Base-by-base conservation (phyloP, 2,329 filamentous ascomycete genomes). In the Penicillium nordicum region DNA sequence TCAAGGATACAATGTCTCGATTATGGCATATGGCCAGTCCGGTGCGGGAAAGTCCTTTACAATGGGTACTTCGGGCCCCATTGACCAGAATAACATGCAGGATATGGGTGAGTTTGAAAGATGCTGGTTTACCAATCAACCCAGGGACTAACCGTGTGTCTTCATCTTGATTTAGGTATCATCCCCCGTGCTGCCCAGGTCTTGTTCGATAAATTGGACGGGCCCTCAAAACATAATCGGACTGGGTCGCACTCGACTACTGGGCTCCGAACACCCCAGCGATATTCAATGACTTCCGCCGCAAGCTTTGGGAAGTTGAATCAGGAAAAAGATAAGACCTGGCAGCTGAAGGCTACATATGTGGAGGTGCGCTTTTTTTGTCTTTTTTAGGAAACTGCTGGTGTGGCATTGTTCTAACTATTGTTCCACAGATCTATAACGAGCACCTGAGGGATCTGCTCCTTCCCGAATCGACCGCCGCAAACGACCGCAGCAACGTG, bases 11-110 rank as follows among this genome's bases (percentile, higher is more conserved):
- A 99, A 99, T 84, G 94, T 99, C 57, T 99, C 94, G 4, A 85
- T 99, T 48, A 80, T 99, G 67, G 94, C 94, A 46, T 99, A 99
- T 69, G 94, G 94, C 63, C 94, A 99, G 79, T 99, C 94, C 29
- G 94, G 94, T 55, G 92, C 94, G 11, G 94, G 94, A 66, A 99
- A 99, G 78, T 97, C 93, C 3, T 97, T 96, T 72, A 99, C 94
- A 0, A 99, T 99, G 94, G 94, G 94, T 55, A 99, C 94, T 0
- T 92, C 93, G 0, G 92, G 92, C 5, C 90, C 92, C 2, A 75
- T 75, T 23, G 92, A 97, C 68, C 88, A 95, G 69, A 81, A 79
- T 27, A 82, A 93, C 66, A 63, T 80, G 30, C 83, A 88, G 8
- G 75, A 85, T 30, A 94, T 93, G 89, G 92, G 91, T 94, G 82